A percentile compares a stretch with the other conserved stretches of the same genome.
Conservation (phyloP, 2,329 filamentous ascomycete genomes). For the Monilinia aucupariae region DNA sequence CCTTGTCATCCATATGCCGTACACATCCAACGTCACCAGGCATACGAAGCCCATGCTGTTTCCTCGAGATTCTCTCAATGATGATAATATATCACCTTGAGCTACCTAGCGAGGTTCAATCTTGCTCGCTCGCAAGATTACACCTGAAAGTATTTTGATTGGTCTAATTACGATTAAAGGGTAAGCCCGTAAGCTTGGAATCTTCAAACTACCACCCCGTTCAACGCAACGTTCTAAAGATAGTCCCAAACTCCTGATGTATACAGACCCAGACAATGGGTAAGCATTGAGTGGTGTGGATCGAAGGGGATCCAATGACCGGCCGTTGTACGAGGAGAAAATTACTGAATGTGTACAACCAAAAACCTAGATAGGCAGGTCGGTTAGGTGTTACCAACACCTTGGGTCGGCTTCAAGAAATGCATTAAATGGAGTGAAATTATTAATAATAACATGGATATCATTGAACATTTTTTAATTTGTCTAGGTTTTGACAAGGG, state of each 20-base stretch:
- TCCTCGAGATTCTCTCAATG: not conserved
- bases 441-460: not conserved
- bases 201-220: conserved; percentile 11
- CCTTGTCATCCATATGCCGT: conserved; percentile 11
- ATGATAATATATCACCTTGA: not conserved
- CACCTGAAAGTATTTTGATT: not conserved
- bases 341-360: not conserved
- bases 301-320: conserved; percentile 10
- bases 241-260: not conserved
- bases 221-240: conserved; percentile 4
- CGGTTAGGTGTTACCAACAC: conserved; percentile 14
- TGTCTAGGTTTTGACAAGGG: not conserved
- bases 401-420: conserved; percentile 4
- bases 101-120: not conserved
- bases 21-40: conserved; percentile 10
- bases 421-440: not conserved
- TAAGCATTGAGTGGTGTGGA: conserved; percentile 8
- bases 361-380: conserved; percentile 1
- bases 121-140: not conserved
- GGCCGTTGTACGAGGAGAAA: not conserved
- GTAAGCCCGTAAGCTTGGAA: conserved; percentile 3
- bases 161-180: conserved; percentile 4
- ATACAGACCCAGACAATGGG: conserved; percentile 7
- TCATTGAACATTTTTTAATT: not conserved
- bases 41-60: not conserved